These are phyloP conservation scores for Lasiodiplodia sp. DNA, from an alignment of 2,329 filamentous ascomycete species.

Conservation along the genomic window DNA sequence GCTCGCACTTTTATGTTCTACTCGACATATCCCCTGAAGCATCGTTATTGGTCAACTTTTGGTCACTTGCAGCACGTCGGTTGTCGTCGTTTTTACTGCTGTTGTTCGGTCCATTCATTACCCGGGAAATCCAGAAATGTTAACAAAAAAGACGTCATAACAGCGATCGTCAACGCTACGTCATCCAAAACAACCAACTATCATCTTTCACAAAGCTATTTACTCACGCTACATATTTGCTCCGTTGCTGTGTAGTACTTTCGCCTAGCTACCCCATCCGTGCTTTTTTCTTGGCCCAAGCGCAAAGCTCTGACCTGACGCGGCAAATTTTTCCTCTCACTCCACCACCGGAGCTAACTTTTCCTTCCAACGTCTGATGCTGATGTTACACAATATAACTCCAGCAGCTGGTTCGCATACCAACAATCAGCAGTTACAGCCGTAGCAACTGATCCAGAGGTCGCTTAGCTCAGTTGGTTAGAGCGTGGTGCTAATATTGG, in stretches of 20 bases:
- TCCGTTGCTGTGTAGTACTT: neutral
- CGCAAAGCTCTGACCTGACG: neutral
- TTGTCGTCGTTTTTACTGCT: neutral
- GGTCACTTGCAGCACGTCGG: neutral
- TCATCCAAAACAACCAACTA: neutral
- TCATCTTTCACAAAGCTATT: neutral
- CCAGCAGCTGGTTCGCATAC: no score
- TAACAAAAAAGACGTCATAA: neutral
- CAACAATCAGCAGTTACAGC: neutral
- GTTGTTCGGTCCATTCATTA: conserved; percentile 4
- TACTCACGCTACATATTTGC: neutral
- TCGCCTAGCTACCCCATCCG: conserved; percentile 22
- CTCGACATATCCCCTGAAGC: conserved; percentile 7
- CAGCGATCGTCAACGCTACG: neutral
- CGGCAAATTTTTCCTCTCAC: neutral
- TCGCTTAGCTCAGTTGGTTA: conserved; percentile 34
- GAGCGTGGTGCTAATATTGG: conserved; percentile 34
- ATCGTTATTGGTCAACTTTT: conserved; percentile 8
- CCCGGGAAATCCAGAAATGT: neutral
- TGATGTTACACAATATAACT: neutral
- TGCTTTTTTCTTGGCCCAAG: neutral
- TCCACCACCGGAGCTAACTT: neutral
- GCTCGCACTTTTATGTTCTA: neutral
- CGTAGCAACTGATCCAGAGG: neutral
- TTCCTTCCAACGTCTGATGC: neutral